Evolutionary conservation across 139 green algal genomes (phyloP), one percentile per base, ranked within the genome.

Genomic region (Chlorella sp.): DNA sequence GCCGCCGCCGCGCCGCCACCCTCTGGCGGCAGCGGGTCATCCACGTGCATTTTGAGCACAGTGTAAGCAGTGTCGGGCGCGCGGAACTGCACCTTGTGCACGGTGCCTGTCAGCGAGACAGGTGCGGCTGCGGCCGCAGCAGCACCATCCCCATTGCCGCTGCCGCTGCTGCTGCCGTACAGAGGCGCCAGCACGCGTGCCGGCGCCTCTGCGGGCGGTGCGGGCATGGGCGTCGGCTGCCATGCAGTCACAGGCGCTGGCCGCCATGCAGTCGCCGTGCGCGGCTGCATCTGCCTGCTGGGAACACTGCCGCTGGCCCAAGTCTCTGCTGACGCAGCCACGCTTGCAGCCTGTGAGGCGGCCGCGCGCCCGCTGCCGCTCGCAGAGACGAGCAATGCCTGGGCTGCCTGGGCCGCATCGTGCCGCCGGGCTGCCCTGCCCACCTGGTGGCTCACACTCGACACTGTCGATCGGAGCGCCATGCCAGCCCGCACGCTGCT

Each of bases 61-160:
- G 73, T 75, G 75, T 89, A 89, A 21, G 35, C 82, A 21, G 77
- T 84, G 21, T 88, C 67, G 8, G 41, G 9, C 25, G 72, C 60
- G 3, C 48, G 62, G 27, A 78, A 89, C 7, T 74, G 76, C 21
- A 89, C 64, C 40, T 76, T 73, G 43, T 77, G 67, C 60, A 89
- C 79, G 1, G 48, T 71, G 61, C 84, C 84, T 46, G 70, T 23
- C 29, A 88, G n/a, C 1, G 8, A 31, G 6, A 56, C 59, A 9
- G 43, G 14, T 19, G 29, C 71, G 8, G 31, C 55, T 2, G 69
- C 66, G 17, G 11, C 43, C 29, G 50, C 50, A 9, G 60, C 35
- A 29, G 58, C 31, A 40, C 2, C 33, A 15, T 14, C 23, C 12
- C 21, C 56, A 8, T 9, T 27, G 36, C 8, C 27, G 40, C 19